A percentile compares a stretch with the other conserved stretches of the same genome.
Evolutionary conservation across 768 basidiomycete genomes (phyloP).

Genomic region (Leucogyrophana mollusca): DNA sequence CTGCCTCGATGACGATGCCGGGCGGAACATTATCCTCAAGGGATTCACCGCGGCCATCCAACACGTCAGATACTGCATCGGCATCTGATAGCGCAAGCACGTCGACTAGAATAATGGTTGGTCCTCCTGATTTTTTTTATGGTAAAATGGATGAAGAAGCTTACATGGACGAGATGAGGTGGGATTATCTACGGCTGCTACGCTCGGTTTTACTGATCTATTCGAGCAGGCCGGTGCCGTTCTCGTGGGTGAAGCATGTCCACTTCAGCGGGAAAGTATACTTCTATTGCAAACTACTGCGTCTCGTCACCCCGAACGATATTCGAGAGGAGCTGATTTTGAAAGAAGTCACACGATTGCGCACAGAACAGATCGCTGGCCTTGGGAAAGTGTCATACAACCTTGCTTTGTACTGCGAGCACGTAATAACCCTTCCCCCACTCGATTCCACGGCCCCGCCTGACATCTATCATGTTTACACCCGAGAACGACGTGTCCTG

Average conservation of each 20-base stretch:
- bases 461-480: not conserved
- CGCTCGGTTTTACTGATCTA: too few relatives aligned
- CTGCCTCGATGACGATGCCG: too few relatives aligned
- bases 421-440: constrained; percentile 35
- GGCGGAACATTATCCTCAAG: too few relatives aligned
- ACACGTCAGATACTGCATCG: too few relatives aligned
- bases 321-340: constrained; percentile 33
- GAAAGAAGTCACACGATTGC: constrained; percentile 31
- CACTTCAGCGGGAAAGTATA: constrained; percentile 49
- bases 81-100: too few relatives aligned
- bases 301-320: constrained; percentile 40
- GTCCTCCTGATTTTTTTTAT: not conserved
- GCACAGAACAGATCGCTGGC: constrained; percentile 35
- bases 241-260: constrained; percentile 32
- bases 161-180: not conserved
- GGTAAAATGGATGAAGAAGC: not conserved
- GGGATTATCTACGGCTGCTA: not conserved
- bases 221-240: not conserved
- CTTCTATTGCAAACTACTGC: constrained; percentile 35
- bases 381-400: constrained; percentile 29
- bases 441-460: not conserved
- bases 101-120: not conserved
- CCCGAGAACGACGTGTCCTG: not conserved
- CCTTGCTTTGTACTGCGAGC: constrained; percentile 33
- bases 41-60: too few relatives aligned